Conservation (phyloP, 306 rosid genomes). For the Dryas drummondii region DNA sequence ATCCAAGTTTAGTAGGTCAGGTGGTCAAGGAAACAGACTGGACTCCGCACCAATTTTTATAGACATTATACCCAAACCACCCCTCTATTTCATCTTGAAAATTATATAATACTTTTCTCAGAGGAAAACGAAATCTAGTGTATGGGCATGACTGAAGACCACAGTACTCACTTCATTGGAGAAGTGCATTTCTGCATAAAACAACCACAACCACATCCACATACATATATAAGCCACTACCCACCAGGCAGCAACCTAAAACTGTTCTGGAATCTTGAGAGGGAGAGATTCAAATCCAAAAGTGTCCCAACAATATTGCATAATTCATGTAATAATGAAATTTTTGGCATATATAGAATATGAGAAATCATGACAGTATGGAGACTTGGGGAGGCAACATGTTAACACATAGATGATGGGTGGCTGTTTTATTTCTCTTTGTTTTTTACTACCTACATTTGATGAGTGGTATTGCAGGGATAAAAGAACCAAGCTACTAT, state of each 20-base stretch:
- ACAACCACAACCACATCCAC: too few species aligned
- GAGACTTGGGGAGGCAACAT: background rate
- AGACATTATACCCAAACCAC: background rate
- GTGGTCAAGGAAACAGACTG: slow-evolving; percentile 15
- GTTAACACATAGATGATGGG: background rate
- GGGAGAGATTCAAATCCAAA: background rate
- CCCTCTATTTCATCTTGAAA: background rate
- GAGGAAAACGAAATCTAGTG: background rate
- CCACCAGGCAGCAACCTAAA: background rate
- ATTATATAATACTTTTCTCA: background rate
- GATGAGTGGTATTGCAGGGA: too few species aligned
- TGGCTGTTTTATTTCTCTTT: background rate
- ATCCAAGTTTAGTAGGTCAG: slow-evolving; percentile 11
- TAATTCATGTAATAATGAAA: background rate
- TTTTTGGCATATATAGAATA: background rate
- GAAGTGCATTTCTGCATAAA: background rate
- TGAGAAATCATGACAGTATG: background rate
- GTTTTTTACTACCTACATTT: too few species aligned
- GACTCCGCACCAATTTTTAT: slow-evolving; percentile 2
- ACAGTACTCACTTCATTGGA: slow-evolving; percentile 4
- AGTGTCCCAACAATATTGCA: background rate
- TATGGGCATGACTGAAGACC: slow-evolving; percentile 4
- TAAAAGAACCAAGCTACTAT: too few species aligned
- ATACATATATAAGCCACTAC: too few species aligned
- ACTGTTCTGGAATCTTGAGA: background rate